Conservation (phyloP, 768 basidiomycete genomes). For the Tulasnella sp. region DNA sequence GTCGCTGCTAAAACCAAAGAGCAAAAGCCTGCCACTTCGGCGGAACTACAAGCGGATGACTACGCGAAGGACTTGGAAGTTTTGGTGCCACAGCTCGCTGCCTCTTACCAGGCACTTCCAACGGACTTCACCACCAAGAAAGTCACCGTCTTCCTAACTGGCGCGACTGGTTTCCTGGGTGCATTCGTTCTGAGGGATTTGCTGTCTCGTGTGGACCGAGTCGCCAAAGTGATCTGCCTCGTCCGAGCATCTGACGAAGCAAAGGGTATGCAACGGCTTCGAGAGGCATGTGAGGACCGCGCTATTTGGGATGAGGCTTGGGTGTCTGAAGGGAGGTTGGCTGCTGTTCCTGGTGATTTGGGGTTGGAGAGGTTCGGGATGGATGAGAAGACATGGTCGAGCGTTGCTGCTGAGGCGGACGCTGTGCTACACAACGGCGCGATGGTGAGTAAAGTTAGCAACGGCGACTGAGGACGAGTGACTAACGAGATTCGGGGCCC, state of each 20-base stretch:
- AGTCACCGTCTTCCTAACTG: constrained; percentile 90
- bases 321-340: constrained; percentile 66
- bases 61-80: constrained; percentile 80
- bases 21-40: constrained; percentile 39
- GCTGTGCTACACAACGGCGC: constrained; percentile 94
- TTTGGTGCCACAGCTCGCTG: constrained; percentile 60
- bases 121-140: constrained; percentile 56
- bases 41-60: constrained; percentile 50
- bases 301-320: constrained; percentile 89
- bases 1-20: constrained; percentile 28
- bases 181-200: constrained; percentile 88
- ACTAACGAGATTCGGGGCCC: not conserved
- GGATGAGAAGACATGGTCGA: constrained; percentile 62
- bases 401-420: constrained; percentile 72
- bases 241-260: constrained; percentile 70
- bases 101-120: constrained; percentile 64
- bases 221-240: constrained; percentile 89
- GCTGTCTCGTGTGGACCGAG: constrained; percentile 60
- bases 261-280: constrained; percentile 69
- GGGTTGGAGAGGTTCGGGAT: constrained; percentile 76
- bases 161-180: constrained; percentile 95
- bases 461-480: not conserved
- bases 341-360: constrained; percentile 85
- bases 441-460: constrained; percentile 60
- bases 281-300: constrained; percentile 71